phyloP scores from a whole-genome alignment of 805 yeast genomes.

The Metschnikowia vanudenii region DNA sequence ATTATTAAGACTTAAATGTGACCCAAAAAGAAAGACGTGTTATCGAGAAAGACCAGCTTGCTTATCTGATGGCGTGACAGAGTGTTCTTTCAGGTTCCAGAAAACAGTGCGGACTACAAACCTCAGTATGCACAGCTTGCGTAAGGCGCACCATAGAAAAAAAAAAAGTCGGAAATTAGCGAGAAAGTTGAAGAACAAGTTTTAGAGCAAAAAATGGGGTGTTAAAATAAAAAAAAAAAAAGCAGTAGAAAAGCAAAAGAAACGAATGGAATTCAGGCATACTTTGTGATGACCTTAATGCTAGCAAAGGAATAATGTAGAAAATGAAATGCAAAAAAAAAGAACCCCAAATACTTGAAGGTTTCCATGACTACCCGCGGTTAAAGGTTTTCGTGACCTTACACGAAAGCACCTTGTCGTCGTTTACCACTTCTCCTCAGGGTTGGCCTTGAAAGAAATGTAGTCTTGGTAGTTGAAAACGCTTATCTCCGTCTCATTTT shows the following conservation, averaged over 20 bases:
- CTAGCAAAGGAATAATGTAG: constrained; percentile 1
- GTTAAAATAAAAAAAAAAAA: neutral
- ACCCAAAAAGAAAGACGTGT: neutral
- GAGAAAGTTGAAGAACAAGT: no score
- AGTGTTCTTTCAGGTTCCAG: constrained; percentile 3
- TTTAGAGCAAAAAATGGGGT: no score
- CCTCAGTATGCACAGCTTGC: neutral
- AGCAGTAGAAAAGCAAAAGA: neutral
- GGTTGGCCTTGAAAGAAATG: constrained; percentile 67
- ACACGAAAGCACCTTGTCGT: neutral
- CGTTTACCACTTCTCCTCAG: constrained; percentile 88
- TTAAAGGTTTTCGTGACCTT: neutral
- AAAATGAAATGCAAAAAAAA: no score
- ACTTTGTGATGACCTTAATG: neutral
- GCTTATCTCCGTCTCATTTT: constrained; percentile 91
- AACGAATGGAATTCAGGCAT: neutral
- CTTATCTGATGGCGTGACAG: neutral
- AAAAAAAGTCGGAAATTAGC: no score
- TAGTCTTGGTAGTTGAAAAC: constrained; percentile 72
- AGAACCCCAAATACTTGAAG: no score
- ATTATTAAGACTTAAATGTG: neutral
- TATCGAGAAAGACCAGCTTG: neutral
- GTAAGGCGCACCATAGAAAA: neutral
- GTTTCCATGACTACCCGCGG: no score
- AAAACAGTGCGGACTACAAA: neutral